phyloP scores from a whole-genome alignment of 2,329 filamentous ascomycete species.

The Colletotrichum sp. region DNA sequence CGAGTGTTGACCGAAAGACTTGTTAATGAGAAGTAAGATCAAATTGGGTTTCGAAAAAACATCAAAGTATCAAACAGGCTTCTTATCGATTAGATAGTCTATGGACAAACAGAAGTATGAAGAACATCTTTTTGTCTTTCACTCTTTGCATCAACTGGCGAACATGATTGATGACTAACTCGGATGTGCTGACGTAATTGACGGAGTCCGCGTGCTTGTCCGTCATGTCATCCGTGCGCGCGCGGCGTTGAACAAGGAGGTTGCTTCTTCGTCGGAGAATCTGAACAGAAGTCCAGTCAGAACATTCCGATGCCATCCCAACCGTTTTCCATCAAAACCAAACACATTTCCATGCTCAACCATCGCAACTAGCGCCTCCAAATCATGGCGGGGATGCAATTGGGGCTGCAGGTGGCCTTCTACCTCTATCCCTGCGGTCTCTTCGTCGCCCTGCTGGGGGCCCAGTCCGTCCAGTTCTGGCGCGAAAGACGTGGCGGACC shows the following conservation, averaged over 20 bases:
- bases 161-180: neutral
- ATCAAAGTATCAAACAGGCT: too few relatives aligned
- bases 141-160: neutral
- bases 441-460: slow-evolving; percentile 38
- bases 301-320: neutral
- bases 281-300: neutral
- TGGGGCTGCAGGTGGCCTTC: slow-evolving; percentile 42
- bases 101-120: neutral
- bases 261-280: slow-evolving; percentile 2
- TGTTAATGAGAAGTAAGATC: too few relatives aligned
- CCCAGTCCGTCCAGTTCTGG: slow-evolving; percentile 42
- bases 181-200: neutral
- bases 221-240: neutral
- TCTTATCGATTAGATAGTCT: neutral
- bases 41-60: too few relatives aligned
- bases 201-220: neutral
- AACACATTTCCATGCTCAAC: neutral
- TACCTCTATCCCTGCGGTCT: slow-evolving; percentile 45
- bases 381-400: slow-evolving; percentile 37
- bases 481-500: slow-evolving; percentile 31
- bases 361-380: neutral
- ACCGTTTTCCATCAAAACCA: neutral
- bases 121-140: neutral
- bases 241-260: neutral
- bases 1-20: neutral